A percentile compares a stretch with the other conserved stretches of the same genome.
phyloP scores from a whole-genome alignment of 169 alveolate species.

The Cryptosporidium sp. region DNA sequence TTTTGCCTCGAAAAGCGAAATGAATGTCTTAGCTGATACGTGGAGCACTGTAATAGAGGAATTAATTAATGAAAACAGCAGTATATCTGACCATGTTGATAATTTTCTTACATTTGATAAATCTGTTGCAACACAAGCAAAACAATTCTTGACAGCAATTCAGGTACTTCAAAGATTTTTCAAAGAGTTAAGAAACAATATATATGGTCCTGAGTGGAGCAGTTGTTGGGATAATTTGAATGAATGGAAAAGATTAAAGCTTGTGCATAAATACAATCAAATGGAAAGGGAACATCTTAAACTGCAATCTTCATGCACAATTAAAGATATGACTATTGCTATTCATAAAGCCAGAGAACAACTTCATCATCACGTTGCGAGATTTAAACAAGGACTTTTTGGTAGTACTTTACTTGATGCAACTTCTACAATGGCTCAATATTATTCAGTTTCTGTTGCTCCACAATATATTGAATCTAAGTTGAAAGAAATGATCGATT shows the following conservation, averaged over 20 bases:
- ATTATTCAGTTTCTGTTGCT: constrained; percentile 72
- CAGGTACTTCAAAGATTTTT: constrained; percentile 65
- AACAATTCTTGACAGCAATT: constrained; percentile 54
- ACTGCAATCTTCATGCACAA: constrained; percentile 45
- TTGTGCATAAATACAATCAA: constrained; percentile 21
- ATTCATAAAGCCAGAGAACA: constrained; percentile 75
- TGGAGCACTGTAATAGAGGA: constrained; percentile 74
- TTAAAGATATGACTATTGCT: constrained; percentile 76
- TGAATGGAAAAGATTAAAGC: constrained; percentile 65
- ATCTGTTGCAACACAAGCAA: constrained; percentile 59
- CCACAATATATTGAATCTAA: constrained; percentile 57
- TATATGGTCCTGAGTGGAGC: constrained; percentile 70
- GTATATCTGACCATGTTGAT: constrained; percentile 61
- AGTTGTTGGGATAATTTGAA: constrained; percentile 62
- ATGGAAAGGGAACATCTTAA: constrained; percentile 48
- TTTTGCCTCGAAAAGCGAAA: constrained; percentile 45
- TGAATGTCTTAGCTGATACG: constrained; percentile 51
- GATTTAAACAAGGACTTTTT: constrained; percentile 58
- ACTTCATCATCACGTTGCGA: constrained; percentile 52
- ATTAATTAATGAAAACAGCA: constrained; percentile 57
- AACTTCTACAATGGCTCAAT: constrained; percentile 56
- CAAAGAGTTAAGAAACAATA: constrained; percentile 54
- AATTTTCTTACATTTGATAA: constrained; percentile 52
- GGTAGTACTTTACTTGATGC: constrained; percentile 66
- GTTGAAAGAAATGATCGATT: constrained; percentile 52